phyloP scores from a whole-genome alignment of 805 yeast species.

The Saturnispora galanensis region DNA sequence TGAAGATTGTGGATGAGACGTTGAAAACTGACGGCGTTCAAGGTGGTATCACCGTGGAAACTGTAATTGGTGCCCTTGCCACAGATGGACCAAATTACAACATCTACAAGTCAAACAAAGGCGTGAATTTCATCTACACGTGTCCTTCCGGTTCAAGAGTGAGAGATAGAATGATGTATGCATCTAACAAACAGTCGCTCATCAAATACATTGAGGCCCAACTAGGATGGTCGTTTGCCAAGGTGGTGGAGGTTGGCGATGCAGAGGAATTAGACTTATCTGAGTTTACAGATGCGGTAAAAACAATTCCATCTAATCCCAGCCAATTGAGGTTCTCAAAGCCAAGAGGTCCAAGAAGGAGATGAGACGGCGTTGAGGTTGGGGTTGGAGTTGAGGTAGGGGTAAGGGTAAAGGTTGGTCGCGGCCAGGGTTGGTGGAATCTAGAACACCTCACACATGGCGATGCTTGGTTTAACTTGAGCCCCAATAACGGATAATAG shows the following conservation, averaged over 20 bases:
- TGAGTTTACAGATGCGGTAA: slow-evolving; percentile 25
- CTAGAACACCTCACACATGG: neutral
- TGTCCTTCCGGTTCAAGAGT: slow-evolving; percentile 90
- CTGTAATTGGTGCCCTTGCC: neutral
- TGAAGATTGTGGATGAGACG: slow-evolving; percentile 6
- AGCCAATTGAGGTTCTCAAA: slow-evolving; percentile 35
- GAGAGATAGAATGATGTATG: slow-evolving; percentile 86
- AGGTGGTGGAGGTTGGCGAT: slow-evolving; percentile 62
- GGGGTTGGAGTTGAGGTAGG: no score
- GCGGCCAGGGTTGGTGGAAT: no score
- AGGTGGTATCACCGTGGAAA: neutral
- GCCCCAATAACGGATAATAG: neutral
- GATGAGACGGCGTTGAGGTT: slow-evolving; percentile 15
- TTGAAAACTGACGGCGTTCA: neutral
- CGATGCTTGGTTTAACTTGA: neutral
- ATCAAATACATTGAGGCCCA: slow-evolving; percentile 37
- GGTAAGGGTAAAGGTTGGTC: no score
- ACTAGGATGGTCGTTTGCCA: slow-evolving; percentile 30
- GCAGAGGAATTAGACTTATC: slow-evolving; percentile 54
- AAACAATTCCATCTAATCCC: neutral
- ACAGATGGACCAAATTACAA: slow-evolving; percentile 7
- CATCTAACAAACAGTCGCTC: slow-evolving; percentile 64
- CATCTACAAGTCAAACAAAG: neutral
- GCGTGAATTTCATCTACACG: slow-evolving; percentile 58
- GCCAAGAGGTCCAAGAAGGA: slow-evolving; percentile 66